phyloP scores from a whole-genome alignment of 768 basidiomycete species.

The Mycena vitilis region DNA sequence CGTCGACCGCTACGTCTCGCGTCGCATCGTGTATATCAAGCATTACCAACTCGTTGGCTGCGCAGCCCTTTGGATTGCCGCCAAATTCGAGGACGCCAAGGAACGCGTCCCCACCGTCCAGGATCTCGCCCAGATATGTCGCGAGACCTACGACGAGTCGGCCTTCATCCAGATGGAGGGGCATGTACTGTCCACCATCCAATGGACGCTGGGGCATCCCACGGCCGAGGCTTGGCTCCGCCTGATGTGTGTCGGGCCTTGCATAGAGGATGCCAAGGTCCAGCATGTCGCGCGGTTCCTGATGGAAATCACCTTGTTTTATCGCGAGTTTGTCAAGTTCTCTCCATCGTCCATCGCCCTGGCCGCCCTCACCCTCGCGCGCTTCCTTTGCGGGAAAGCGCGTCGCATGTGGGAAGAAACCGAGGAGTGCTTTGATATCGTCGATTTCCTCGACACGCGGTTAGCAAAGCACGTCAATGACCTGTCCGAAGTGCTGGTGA shows the following conservation, averaged over 20 bases:
- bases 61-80: slow-evolving; percentile 98
- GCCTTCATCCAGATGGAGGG: slow-evolving; percentile 99
- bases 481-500: slow-evolving; percentile 94
- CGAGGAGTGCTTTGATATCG: slow-evolving; percentile 84
- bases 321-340: slow-evolving; percentile 93
- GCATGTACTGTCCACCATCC: slow-evolving; percentile 94
- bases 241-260: slow-evolving; percentile 78
- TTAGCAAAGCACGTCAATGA: slow-evolving; percentile 91
- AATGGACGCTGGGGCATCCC: slow-evolving; percentile 97
- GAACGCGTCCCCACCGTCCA: slow-evolving; percentile 97
- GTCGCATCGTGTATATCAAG: slow-evolving; percentile 98
- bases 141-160: slow-evolving; percentile 95
- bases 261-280: slow-evolving; percentile 87
- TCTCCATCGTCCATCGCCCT: slow-evolving; percentile 88
- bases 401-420: slow-evolving; percentile 88
- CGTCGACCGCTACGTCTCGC: slow-evolving; percentile 98
- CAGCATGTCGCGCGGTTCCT: slow-evolving; percentile 97
- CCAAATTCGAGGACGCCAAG: slow-evolving; percentile 99
- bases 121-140: slow-evolving; percentile 95
- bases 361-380: slow-evolving; percentile 90
- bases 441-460: slow-evolving; percentile 86
- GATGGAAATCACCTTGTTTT: slow-evolving; percentile 99
- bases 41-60: slow-evolving; percentile 99
- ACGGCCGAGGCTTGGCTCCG: slow-evolving; percentile 98
- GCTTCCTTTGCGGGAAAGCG: slow-evolving; percentile 86